phyloP scores from a whole-genome alignment of 306 rosid species.

The Cicer bijugum region DNA sequence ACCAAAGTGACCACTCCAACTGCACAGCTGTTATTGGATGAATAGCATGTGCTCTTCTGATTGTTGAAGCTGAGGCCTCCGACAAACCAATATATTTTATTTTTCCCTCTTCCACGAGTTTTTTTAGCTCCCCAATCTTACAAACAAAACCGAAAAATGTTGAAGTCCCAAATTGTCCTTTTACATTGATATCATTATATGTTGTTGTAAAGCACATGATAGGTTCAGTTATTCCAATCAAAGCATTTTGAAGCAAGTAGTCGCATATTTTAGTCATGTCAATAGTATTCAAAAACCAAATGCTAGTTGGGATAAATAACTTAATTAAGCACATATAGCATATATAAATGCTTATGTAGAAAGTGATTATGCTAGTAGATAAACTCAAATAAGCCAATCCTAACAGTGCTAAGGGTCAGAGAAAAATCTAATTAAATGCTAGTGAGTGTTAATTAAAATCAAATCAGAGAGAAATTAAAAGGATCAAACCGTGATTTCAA shows the following conservation, averaged over 20 bases:
- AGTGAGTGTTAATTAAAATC: not conserved
- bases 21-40: slow-evolving; percentile 73
- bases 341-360: no score
- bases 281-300: no score
- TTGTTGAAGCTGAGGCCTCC: slow-evolving; percentile 73
- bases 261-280: not conserved
- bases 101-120: slow-evolving; percentile 67
- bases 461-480: not conserved
- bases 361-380: no score
- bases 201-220: not conserved
- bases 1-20: slow-evolving; percentile 69
- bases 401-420: no score
- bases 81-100: slow-evolving; percentile 65
- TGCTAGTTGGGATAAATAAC: no score
- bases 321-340: no score
- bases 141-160: not conserved
- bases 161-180: not conserved
- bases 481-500: slow-evolving; percentile 67
- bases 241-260: not conserved
- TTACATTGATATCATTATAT: not conserved
- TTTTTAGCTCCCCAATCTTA: slow-evolving; percentile 72
- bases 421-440: no score
- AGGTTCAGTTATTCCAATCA: not conserved
- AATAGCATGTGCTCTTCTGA: slow-evolving; percentile 78
- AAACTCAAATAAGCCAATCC: no score